These are phyloP conservation scores for Urochloa ruziziensis DNA, from an alignment of 176 grass and related monocot species.

Conservation along the genomic window DNA sequence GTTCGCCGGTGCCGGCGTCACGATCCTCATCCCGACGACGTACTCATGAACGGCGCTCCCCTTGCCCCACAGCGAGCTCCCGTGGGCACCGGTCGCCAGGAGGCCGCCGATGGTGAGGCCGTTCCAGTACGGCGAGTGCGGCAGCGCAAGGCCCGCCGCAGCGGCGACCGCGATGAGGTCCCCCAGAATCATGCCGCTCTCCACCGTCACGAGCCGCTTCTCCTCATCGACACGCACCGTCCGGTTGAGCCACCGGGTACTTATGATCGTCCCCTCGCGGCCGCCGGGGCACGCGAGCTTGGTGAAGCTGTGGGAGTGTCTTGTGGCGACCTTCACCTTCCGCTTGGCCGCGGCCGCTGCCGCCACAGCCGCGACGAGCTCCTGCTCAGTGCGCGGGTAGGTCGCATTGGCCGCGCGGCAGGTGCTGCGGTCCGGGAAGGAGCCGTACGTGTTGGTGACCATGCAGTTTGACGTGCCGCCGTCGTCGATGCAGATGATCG, in stretches of 20 bases:
- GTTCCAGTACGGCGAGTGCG: conserved; percentile 42
- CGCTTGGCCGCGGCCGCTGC: background rate
- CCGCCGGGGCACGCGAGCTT: background rate
- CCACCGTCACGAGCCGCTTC: background rate
- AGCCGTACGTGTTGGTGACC: background rate
- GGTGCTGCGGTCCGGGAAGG: background rate
- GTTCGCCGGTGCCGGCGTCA: background rate
- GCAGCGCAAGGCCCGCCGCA: conserved; percentile 25
- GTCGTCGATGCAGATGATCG: background rate
- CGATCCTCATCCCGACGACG: background rate
- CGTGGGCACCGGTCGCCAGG: conserved; percentile 47
- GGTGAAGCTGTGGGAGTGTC: background rate
- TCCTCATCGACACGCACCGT: background rate
- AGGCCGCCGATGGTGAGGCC: conserved; percentile 46
- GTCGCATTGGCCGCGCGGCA: background rate
- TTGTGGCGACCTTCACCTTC: background rate
- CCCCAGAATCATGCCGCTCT: background rate
- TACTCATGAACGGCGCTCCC: conserved; percentile 36
- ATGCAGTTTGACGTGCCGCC: background rate
- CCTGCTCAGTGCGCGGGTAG: background rate
- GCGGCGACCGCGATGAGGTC: conserved; percentile 38
- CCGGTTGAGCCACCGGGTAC: background rate
- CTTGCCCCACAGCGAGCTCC: conserved; percentile 47
- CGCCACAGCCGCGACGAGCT: background rate
- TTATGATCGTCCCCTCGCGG: background rate